Base-by-base conservation (phyloP, 2,329 filamentous ascomycete genomes). In the Capronia epimyces region DNA sequence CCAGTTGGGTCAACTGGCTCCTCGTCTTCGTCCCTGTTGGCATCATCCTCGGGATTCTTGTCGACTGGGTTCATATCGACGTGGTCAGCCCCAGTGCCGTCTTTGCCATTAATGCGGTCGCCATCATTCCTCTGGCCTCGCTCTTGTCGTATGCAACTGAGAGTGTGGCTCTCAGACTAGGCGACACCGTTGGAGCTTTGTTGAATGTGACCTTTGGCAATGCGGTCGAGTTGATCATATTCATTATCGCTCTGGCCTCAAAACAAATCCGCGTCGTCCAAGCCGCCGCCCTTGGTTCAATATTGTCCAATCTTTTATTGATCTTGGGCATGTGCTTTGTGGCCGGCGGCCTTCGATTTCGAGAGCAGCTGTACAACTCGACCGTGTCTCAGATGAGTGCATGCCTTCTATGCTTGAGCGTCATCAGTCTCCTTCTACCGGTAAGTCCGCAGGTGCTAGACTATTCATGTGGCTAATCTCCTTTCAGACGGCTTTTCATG, bases 351-450 rank as follows among this genome's bases (percentile, higher is more conserved):
- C 73, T 95, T 48, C 83, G 89, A 56, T 95, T 82, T 68, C 84
- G 86, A 66, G 90, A 96, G 72, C 90, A 95, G 80, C 84, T 96
- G 56, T 96, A 95, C 72, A 96, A 95, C 71, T 93, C 83, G 70
- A 95, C 88, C 18, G 88, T 95, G 52, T 95, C 89, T 1, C 89
- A 96, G 67, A 95, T 95, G 88, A 95, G 89, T 66, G 90, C 90
- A 45, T 95, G 89, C 71, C 76, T 96, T 61, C 79, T 96, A 60
- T 94, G 88, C 74, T 70, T 95, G 68, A 90, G 87, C 64, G 90
- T 95, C 54, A 90, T 88, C 70, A 95, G 89, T 73, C 75, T 95
- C 18, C 78, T 95, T 21, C 71, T 96, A 10, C 89, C 90, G 1
- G 53, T 55, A 49, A 52, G 53, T 52, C 5, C 24, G 15, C 25